A percentile compares a stretch with the other conserved stretches of the same genome.
Conservation (phyloP, 2,329 filamentous ascomycete genomes). For the Aureobasidium musti region DNA sequence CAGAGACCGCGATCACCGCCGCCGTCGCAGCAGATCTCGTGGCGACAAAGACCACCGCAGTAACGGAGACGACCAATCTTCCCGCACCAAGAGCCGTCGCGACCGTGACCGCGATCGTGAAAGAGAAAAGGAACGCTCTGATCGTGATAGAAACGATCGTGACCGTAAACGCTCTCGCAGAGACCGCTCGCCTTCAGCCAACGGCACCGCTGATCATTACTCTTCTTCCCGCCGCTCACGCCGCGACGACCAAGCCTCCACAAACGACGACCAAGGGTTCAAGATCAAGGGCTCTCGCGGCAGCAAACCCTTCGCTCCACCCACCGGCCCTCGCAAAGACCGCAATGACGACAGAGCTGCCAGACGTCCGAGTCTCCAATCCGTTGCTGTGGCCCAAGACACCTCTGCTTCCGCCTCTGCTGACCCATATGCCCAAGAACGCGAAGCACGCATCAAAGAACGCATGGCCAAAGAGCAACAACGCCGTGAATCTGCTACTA, state of each 20-base stretch:
- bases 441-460: conserved; percentile 38
- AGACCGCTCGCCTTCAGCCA: conserved; percentile 48
- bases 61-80: conserved; percentile 1
- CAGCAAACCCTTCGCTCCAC: conserved; percentile 39
- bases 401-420: conserved; percentile 31
- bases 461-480: conserved; percentile 69
- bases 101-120: conserved; percentile 7
- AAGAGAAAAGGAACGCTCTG: conserved; percentile 31
- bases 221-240: conserved; percentile 43
- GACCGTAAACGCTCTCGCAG: conserved; percentile 55
- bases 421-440: conserved; percentile 42
- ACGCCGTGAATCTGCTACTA: conserved; percentile 55
- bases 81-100: conserved; percentile 23
- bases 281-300: conserved; percentile 49
- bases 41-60: conserved; percentile 22
- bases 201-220: conserved; percentile 53
- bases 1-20: conserved; percentile 42
- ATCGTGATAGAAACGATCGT: conserved; percentile 36
- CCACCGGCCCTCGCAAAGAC: conserved; percentile 41
- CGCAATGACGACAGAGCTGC: conserved; percentile 33
- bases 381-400: conserved; percentile 16
- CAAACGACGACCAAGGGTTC: conserved; percentile 49
- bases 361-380: conserved; percentile 24
- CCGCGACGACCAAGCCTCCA: conserved; percentile 40
- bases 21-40: conserved; percentile 44